Percentiles rank a stretch among this genome's conserved stretches.
phyloP scores from a whole-genome alignment of 495 filamentous ascomycete species.

The Penicillium egyptiacum region DNA sequence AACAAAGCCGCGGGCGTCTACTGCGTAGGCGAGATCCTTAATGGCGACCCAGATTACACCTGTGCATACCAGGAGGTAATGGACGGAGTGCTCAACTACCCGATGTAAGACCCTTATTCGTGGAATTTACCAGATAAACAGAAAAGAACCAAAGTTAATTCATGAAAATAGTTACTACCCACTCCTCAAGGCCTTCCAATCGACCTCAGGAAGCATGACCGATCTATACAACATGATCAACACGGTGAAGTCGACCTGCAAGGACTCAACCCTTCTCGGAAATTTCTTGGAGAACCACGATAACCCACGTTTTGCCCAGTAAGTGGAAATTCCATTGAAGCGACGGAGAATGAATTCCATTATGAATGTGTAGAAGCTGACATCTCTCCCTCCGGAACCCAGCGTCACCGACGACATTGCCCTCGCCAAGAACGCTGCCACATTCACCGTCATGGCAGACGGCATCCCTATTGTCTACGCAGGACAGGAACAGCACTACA shows the following conservation, averaged over 20 bases:
- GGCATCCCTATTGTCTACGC: conserved; percentile 66
- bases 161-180: conserved; percentile 47
- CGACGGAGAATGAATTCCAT: background rate
- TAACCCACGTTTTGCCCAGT: conserved; percentile 63
- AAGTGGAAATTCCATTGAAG: conserved; percentile 8
- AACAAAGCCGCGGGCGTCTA: conserved; percentile 67
- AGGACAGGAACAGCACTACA: conserved; percentile 76
- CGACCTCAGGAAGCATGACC: conserved; percentile 56
- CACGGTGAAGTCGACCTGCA: conserved; percentile 53
- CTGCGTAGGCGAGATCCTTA: conserved; percentile 66
- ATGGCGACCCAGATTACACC: conserved; percentile 60
- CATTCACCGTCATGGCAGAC: conserved; percentile 70
- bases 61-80: conserved; percentile 63
- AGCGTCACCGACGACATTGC: conserved; percentile 52
- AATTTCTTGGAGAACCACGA: conserved; percentile 84
- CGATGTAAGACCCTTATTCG: conserved; percentile 26
- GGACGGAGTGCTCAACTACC: conserved; percentile 69
- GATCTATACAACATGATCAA: conserved; percentile 60
- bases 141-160: background rate
- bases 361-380: background rate
- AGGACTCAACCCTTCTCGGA: conserved; percentile 64
- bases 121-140: background rate
- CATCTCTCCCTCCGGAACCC: background rate
- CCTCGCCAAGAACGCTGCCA: conserved; percentile 66
- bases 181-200: conserved; percentile 61